Percentiles rank a stretch among this genome's conserved stretches.
phyloP scores from a whole-genome alignment of 2,329 filamentous ascomycete genomes.

The Penicillium italicum region DNA sequence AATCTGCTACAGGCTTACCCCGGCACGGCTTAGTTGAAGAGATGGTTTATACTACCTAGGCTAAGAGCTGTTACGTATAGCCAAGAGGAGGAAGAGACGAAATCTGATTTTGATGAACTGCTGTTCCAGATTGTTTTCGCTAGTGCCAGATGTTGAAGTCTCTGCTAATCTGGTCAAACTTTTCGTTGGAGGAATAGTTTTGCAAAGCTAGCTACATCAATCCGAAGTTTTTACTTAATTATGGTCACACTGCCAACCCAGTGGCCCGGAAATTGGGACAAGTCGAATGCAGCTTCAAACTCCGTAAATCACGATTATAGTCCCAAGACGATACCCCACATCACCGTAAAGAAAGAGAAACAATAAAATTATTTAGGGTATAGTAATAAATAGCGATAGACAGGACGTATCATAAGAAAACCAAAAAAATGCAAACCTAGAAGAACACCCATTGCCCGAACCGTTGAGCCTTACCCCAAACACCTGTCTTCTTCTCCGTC shows the following conservation, averaged over 20 bases:
- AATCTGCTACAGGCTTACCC: background rate
- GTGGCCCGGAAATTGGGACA: background rate
- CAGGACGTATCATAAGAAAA: slow-evolving; percentile 7
- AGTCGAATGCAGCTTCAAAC: background rate
- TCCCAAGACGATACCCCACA: too few relatives aligned
- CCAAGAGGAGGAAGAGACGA: background rate
- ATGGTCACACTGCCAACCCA: too few relatives aligned
- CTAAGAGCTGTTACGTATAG: too few relatives aligned
- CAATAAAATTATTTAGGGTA: background rate
- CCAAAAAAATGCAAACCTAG: slow-evolving; percentile 10
- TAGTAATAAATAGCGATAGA: background rate
- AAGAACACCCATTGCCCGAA: slow-evolving; percentile 42
- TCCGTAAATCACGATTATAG: background rate
- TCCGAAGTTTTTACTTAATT: background rate
- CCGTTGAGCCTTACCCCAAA: slow-evolving; percentile 27
- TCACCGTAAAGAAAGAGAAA: background rate
- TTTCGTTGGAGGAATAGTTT: background rate
- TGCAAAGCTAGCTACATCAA: background rate
- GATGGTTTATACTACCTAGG: background rate
- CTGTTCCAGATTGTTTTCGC: background rate
- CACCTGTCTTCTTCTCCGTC: slow-evolving; percentile 4
- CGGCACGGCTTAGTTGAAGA: background rate
- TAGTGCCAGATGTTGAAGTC: background rate
- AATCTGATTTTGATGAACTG: background rate
- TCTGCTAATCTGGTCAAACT: background rate